These are phyloP conservation scores for Rhizophagus sp. DNA, from an alignment of 192 early-diverging fungal species.

Conservation along the genomic window DNA sequence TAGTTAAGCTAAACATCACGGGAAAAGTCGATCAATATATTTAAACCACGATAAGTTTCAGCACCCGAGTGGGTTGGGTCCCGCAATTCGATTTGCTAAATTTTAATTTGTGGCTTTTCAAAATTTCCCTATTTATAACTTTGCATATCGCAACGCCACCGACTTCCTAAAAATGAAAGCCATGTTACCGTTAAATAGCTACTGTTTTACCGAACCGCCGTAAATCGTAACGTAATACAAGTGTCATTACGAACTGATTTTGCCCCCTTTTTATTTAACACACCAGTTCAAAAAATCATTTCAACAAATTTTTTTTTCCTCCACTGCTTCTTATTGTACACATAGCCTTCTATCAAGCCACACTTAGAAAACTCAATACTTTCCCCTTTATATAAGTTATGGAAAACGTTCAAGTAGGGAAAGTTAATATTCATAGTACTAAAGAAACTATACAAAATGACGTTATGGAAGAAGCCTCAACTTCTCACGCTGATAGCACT, in stretches of 20 bases:
- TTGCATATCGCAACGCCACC: neutral
- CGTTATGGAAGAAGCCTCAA: conserved; percentile 15
- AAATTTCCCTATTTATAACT: neutral
- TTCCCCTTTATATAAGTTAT: neutral
- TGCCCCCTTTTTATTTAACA: conserved; percentile 5
- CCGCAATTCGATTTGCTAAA: no score
- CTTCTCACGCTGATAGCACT: neutral
- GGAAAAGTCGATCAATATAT: no score
- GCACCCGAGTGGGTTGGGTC: no score
- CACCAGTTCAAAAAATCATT: neutral
- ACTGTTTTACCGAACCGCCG: neutral
- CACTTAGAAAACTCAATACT: neutral
- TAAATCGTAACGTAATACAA: neutral
- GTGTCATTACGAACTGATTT: neutral
- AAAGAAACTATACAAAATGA: conserved; percentile 21
- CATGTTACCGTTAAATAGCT: neutral
- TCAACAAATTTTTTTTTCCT: neutral
- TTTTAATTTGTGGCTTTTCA: neutral
- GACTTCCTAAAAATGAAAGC: neutral
- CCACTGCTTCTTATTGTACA: conserved; percentile 19
- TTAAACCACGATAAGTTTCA: no score
- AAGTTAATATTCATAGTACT: neutral
- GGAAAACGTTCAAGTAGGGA: conserved; percentile 3
- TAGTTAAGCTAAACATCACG: no score
- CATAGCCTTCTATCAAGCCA: conserved; percentile 23